Percentiles rank a stretch among this genome's conserved stretches.
Evolutionary conservation across 768 basidiomycete species (phyloP).

Genomic region (Termitomyces sp.): DNA sequence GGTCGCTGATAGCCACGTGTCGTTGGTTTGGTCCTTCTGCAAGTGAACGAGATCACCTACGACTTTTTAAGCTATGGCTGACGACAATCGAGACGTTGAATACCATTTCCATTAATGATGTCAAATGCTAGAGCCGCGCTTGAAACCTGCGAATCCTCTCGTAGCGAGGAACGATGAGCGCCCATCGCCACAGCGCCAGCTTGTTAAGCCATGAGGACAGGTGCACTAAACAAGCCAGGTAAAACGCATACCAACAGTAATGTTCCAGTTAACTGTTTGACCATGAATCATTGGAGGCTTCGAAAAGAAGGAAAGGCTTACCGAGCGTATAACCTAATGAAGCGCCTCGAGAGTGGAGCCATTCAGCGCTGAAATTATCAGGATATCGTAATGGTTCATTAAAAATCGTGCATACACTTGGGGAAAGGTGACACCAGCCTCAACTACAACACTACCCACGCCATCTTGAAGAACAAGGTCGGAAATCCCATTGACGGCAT

Average conservation of each 20-base stretch:
- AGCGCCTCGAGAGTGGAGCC: constrained; percentile 29
- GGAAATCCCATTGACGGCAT: constrained; percentile 27
- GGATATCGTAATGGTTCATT: not conserved
- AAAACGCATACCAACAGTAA: constrained; percentile 25
- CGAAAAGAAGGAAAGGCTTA: not conserved
- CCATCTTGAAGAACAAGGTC: constrained; percentile 23
- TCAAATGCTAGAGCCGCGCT: constrained; percentile 29
- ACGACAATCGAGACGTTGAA: not conserved
- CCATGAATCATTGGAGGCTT: not conserved
- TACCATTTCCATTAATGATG: constrained; percentile 32
- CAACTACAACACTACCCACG: constrained; percentile 27
- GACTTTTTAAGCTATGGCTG: not conserved
- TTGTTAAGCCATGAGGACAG: constrained; percentile 4
- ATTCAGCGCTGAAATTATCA: constrained; percentile 22
- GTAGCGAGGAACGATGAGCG: constrained; percentile 33
- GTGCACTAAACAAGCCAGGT: not conserved
- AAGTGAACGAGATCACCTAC: constrained; percentile 30
- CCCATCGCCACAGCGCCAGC: constrained; percentile 35
- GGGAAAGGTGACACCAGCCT: constrained; percentile 31
- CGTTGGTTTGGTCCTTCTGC: constrained; percentile 23
- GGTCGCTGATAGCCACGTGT: constrained; percentile 33
- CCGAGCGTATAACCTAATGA: constrained; percentile 29
- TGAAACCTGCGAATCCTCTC: constrained; percentile 32
- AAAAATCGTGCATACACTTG: constrained; percentile 22
- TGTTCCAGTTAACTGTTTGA: constrained; percentile 31